These are phyloP conservation scores for Pythium aphanidermatum DNA, from an alignment of 352 stramenopile species.

Conservation along the genomic window DNA sequence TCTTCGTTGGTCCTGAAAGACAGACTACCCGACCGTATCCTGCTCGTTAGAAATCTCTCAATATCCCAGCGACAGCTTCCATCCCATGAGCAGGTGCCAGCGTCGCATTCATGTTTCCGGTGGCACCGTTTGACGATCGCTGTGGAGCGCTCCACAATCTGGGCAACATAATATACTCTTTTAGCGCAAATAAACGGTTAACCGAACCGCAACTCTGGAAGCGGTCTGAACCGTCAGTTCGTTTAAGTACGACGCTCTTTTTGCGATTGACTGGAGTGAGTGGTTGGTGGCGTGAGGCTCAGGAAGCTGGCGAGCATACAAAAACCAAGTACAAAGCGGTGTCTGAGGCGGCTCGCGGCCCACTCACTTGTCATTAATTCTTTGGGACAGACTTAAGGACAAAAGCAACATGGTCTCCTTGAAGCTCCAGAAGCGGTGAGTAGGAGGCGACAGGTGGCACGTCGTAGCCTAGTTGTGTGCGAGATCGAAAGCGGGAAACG, in stretches of 20 bases:
- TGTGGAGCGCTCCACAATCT: too few relatives aligned
- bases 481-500: not conserved
- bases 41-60: too few relatives aligned
- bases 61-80: too few relatives aligned
- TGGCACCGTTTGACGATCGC: too few relatives aligned
- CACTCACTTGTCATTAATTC: conserved; percentile 36
- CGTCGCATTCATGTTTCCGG: too few relatives aligned
- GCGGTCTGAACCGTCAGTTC: conserved; percentile 4
- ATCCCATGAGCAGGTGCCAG: too few relatives aligned
- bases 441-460: conserved; percentile 7
- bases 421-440: conserved; percentile 88
- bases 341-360: not conserved
- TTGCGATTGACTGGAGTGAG: conserved; percentile 18
- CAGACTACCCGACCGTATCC: too few relatives aligned
- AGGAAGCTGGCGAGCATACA: conserved; percentile 7
- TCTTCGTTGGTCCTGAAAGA: too few relatives aligned
- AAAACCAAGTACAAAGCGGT: conserved; percentile 17
- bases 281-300: conserved; percentile 14
- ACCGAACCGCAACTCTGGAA: conserved; percentile 7
- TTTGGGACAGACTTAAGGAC: conserved; percentile 82
- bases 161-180: conserved; percentile 10
- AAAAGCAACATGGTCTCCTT: conserved; percentile 83
- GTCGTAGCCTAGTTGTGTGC: not conserved
- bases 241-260: conserved; percentile 12
- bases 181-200: conserved; percentile 2